Evolutionary conservation across 352 stramenopile species (phyloP).

Genomic region (Phytophthora parvispora): DNA sequence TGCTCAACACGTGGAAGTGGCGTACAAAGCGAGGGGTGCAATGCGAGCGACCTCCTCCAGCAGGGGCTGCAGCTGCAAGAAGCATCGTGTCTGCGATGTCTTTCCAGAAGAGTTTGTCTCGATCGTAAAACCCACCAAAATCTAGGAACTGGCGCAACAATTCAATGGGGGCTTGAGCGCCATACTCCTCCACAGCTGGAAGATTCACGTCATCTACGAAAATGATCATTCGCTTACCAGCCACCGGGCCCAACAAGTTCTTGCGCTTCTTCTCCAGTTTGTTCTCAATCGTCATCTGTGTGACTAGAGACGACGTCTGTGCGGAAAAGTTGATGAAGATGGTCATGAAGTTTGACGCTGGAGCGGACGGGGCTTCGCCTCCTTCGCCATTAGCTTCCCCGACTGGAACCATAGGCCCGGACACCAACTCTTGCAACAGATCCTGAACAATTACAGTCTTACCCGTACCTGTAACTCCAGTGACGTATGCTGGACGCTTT

Average conservation of each 20-base stretch:
- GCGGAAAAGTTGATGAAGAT: constrained; percentile 94
- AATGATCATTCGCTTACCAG: constrained; percentile 91
- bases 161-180: constrained; percentile 95
- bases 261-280: constrained; percentile 98
- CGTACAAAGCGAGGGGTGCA: constrained; percentile 95
- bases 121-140: constrained; percentile 97
- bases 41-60: constrained; percentile 87
- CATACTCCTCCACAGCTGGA: constrained; percentile 95
- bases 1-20: constrained; percentile 97
- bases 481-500: constrained; percentile 90
- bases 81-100: constrained; percentile 96
- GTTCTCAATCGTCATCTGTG: constrained; percentile 91
- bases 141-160: constrained; percentile 96
- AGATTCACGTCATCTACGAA: constrained; percentile 98
- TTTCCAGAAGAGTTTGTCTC: constrained; percentile 98
- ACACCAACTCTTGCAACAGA: constrained; percentile 67
- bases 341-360: constrained; percentile 69
- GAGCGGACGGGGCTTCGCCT: constrained; percentile 21
- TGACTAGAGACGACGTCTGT: constrained; percentile 92
- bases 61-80: constrained; percentile 91
- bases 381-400: constrained; percentile 28
- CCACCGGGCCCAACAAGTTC: constrained; percentile 92
- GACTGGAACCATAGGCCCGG: constrained; percentile 15
- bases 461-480: constrained; percentile 89
- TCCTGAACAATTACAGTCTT: constrained; percentile 93